Evolutionary conservation across 2,329 filamentous ascomycete species (phyloP).

Genomic region (Arthrinium phaeospermum): DNA sequence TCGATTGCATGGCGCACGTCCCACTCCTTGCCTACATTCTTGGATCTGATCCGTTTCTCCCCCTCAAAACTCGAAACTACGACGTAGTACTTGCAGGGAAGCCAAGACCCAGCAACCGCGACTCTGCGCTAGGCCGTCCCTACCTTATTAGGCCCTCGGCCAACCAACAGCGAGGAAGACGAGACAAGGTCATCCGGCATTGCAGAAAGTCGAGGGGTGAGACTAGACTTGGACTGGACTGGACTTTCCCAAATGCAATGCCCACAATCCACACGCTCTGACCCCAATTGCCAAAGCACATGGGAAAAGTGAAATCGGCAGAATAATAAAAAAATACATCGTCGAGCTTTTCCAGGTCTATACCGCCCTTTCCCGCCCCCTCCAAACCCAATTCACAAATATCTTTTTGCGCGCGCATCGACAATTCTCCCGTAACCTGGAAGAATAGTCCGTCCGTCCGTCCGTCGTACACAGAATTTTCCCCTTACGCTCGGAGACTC

Average conservation of each 20-base stretch:
- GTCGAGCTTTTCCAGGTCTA: constrained; percentile 7
- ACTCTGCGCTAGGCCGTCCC: constrained; percentile 13
- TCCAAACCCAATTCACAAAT: constrained; percentile 18
- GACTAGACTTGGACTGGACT: constrained; percentile 10
- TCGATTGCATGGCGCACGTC: constrained; percentile 2
- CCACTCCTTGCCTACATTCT: constrained; percentile 2
- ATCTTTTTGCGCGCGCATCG: constrained; percentile 11
- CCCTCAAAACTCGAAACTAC: constrained; percentile 12
- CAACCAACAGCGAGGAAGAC: constrained; percentile 7
- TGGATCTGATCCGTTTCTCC: constrained; percentile 7
- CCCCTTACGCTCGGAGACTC: constrained; percentile 13
- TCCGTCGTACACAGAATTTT: constrained; percentile 16
- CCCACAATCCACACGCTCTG: constrained; percentile 13
- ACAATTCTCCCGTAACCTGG: neutral
- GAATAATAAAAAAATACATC: constrained; percentile 10
- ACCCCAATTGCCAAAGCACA: constrained; percentile 17
- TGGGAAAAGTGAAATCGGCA: constrained; percentile 17
- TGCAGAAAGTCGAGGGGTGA: neutral
- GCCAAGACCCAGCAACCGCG: constrained; percentile 16
- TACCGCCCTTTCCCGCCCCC: constrained; percentile 11
- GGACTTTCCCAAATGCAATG: constrained; percentile 5
- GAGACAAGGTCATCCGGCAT: constrained; percentile 8
- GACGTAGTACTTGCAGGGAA: constrained; percentile 16
- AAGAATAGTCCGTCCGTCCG: constrained; percentile 10
- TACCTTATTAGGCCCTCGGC: constrained; percentile 11